Percentiles rank a stretch among this genome's conserved stretches.
Conservation (phyloP, 306 rosid species). For the Trichosanthes truncata region DNA sequence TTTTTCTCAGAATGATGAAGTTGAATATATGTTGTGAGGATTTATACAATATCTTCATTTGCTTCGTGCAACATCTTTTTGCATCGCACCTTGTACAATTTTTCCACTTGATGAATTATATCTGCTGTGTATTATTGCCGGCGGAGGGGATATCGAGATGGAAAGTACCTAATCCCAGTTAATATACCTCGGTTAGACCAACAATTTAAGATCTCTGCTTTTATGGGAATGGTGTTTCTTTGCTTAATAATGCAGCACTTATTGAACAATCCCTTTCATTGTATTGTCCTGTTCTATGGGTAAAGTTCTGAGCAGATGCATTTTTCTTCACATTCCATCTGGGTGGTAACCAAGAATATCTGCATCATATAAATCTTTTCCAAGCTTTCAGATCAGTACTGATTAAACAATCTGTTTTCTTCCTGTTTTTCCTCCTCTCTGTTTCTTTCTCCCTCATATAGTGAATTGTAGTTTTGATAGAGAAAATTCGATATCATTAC, state of each 20-base stretch:
- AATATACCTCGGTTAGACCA: not conserved
- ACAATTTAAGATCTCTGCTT: not conserved
- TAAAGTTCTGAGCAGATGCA: not conserved
- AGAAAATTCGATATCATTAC: not conserved
- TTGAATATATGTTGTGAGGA: not conserved
- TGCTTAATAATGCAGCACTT: not conserved
- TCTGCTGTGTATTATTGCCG: not conserved
- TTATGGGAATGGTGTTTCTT: not conserved
- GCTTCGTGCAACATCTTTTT: not conserved
- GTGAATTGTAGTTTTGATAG: not conserved
- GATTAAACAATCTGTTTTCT: conserved; percentile 5
- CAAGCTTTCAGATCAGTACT: conserved; percentile 6
- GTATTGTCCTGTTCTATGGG: not conserved
- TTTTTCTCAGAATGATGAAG: not conserved
- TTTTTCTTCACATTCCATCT: not conserved
- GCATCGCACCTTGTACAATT: not conserved
- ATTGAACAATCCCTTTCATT: conserved; percentile 11
- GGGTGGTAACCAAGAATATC: not conserved
- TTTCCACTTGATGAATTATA: not conserved
- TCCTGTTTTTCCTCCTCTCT: not conserved
- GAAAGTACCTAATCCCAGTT: not conserved
- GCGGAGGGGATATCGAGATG: conserved; percentile 6
- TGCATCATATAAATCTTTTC: not conserved
- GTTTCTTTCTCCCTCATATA: not conserved
- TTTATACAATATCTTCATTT: not conserved